phyloP scores from a whole-genome alignment of 768 basidiomycete species.

The Cystobasidium ongulense region DNA sequence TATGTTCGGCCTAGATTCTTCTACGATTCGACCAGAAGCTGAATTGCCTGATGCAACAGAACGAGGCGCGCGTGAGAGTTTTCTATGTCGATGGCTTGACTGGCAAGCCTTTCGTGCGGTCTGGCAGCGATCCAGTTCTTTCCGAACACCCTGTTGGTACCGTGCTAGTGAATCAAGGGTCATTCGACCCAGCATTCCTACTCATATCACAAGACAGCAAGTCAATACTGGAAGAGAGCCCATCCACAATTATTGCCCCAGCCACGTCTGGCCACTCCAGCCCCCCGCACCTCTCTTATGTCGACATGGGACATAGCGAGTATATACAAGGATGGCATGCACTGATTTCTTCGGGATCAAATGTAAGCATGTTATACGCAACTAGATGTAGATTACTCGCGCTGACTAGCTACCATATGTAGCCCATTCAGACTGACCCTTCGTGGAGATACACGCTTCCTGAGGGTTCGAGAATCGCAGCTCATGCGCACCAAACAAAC shows the following conservation, averaged over 20 bases:
- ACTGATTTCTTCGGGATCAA: not conserved
- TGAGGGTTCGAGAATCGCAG: not conserved
- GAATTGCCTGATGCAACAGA: not conserved
- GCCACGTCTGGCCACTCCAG: not conserved
- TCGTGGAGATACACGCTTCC: not conserved
- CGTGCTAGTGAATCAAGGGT: not conserved
- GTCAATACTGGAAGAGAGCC: not conserved
- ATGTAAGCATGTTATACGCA: not conserved
- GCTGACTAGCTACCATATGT: not conserved
- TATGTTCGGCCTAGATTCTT: not conserved
- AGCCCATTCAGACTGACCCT: conserved; percentile 10
- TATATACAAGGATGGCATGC: conserved; percentile 2
- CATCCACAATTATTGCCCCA: not conserved
- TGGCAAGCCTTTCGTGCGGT: conserved; percentile 9
- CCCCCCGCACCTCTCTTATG: not conserved
- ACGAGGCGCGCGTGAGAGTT: not conserved
- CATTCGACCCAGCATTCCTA: conserved; percentile 8
- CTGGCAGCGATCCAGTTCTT: not conserved
- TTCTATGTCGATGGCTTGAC: conserved; percentile 22
- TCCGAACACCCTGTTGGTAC: not conserved
- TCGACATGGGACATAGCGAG: not conserved
- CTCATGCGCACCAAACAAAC: not conserved
- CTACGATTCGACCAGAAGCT: not conserved
- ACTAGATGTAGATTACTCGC: not conserved
- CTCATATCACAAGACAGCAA: not conserved